Evolutionary conservation across 1,284 basidiomycete species (phyloP).

Genomic region (Apiotrichum porosum): DNA sequence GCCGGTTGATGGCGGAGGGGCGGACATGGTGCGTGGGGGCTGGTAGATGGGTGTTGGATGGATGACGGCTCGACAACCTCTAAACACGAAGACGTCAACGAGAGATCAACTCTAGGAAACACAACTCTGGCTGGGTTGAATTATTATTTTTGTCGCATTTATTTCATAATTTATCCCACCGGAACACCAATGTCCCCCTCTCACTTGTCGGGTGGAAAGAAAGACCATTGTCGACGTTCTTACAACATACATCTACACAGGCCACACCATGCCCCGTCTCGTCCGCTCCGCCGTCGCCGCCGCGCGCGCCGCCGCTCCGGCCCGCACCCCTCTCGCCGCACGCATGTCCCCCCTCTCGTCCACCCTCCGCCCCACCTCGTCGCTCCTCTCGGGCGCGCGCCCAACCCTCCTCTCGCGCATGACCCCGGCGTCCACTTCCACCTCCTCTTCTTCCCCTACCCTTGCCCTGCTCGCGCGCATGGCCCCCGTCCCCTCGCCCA

Average conservation of each 20-base stretch:
- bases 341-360: slow-evolving; percentile 3
- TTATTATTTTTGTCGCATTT: slow-evolving; percentile 13
- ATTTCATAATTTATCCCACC: slow-evolving; percentile 8
- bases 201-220: neutral
- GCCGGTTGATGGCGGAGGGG: slow-evolving; percentile 10
- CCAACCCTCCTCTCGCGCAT: neutral
- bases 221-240: neutral
- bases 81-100: no score
- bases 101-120: no score
- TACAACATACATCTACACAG: no score
- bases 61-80: neutral
- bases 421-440: neutral
- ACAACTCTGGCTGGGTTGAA: no score
- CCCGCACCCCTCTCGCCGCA: slow-evolving; percentile 1
- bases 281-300: slow-evolving; percentile 3
- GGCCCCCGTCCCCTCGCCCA: slow-evolving; percentile 3
- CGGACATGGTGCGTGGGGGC: neutral
- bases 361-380: slow-evolving; percentile 1
- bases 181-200: no score
- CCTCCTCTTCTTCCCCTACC: neutral
- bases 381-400: no score
- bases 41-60: neutral
- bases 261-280: slow-evolving; percentile 13
- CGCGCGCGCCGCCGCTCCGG: neutral
- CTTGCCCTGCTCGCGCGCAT: slow-evolving; percentile 4